phyloP scores from a whole-genome alignment of 257 asterid genomes.

The Scutellaria minor region DNA sequence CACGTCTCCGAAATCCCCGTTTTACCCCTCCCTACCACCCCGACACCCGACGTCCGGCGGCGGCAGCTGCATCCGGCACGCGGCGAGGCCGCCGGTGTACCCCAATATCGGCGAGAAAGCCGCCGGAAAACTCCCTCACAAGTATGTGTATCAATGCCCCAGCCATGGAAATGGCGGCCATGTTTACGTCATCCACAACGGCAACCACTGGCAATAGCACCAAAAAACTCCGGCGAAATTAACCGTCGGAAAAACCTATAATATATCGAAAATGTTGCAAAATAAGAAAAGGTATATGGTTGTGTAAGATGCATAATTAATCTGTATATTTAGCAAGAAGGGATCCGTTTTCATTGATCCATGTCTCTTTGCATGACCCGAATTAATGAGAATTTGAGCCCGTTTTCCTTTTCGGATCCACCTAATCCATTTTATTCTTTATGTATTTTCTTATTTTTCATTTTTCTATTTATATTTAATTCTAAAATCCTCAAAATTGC shows the following conservation, averaged over 20 bases:
- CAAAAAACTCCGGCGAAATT: constrained; percentile 16
- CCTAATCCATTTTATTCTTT: not conserved
- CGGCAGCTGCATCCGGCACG: constrained; percentile 40
- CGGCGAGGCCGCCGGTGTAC: constrained; percentile 51
- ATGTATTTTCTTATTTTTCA: not conserved
- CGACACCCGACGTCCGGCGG: constrained; percentile 34
- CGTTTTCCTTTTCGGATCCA: constrained; percentile 40
- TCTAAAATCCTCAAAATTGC: constrained; percentile 17
- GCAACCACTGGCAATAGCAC: constrained; percentile 61
- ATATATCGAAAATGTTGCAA: constrained; percentile 16
- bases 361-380: constrained; percentile 32
- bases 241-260: not conserved
- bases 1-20: constrained; percentile 54
- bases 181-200: constrained; percentile 54
- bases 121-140: constrained; percentile 52
- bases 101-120: constrained; percentile 52
- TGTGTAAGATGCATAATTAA: constrained; percentile 41
- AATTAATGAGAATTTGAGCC: constrained; percentile 42
- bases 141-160: constrained; percentile 43
- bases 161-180: constrained; percentile 48
- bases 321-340: constrained; percentile 50
- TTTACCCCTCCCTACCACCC: constrained; percentile 38
- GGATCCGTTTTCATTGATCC: constrained; percentile 49
- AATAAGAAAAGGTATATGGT: constrained; percentile 32
- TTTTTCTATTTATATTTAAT: not conserved